These are phyloP conservation scores for Colletotrichum plurivorum DNA, from an alignment of 2,329 filamentous ascomycete species.

Conservation along the genomic window DNA sequence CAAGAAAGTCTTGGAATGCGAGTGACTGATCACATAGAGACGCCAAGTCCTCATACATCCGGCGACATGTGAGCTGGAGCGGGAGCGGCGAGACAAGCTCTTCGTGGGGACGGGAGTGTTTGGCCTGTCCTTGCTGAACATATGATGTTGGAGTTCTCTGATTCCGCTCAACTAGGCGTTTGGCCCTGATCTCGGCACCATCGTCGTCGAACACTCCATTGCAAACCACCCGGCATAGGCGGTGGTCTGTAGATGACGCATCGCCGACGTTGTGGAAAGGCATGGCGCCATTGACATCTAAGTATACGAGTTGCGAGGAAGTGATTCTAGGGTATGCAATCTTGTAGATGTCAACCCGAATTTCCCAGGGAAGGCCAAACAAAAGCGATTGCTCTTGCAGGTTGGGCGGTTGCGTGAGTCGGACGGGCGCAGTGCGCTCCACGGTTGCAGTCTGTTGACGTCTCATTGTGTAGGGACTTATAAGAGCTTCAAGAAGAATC, in stretches of 20 bases:
- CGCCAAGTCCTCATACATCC: conserved; percentile 26
- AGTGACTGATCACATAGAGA: conserved; percentile 25
- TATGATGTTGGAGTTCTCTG: neutral
- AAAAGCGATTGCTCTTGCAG: conserved; percentile 21
- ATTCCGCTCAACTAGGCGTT: neutral
- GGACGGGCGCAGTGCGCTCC: neutral
- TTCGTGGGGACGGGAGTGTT: neutral
- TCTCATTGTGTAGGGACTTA: neutral
- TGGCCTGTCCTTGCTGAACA: no score
- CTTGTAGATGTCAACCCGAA: conserved; percentile 19
- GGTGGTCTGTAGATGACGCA: neutral
- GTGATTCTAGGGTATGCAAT: conserved; percentile 20
- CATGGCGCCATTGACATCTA: conserved; percentile 1
- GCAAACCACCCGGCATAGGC: conserved; percentile 7
- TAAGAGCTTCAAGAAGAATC: neutral
- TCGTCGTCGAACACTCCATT: neutral
- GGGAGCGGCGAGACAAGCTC: conserved; percentile 4
- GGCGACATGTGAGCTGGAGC: conserved; percentile 14
- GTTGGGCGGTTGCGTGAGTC: neutral
- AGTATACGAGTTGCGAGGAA: conserved; percentile 8
- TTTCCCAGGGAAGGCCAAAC: conserved; percentile 20
- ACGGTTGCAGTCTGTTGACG: neutral
- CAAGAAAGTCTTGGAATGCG: conserved; percentile 19
- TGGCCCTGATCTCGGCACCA: conserved; percentile 9
- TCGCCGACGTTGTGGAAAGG: conserved; percentile 5